Conservation (phyloP, 352 stramenopile species). For the Globisporangium cylindrosporum region DNA sequence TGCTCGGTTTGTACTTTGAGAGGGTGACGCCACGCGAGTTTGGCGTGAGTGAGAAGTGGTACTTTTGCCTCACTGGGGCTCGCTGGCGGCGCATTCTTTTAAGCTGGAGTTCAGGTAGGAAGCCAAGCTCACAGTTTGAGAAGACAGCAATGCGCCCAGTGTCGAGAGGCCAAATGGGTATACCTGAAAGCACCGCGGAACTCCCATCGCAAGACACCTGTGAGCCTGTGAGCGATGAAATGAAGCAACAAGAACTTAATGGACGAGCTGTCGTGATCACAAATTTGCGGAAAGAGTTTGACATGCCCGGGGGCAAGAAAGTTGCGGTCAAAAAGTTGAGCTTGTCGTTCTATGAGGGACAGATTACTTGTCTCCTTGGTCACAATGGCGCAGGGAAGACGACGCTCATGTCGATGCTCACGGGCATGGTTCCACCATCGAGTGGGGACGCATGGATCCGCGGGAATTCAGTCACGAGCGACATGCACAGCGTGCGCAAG, state of each 20-base stretch:
- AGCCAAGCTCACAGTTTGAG: background rate
- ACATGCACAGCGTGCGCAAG: constrained; percentile 88
- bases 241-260: constrained; percentile 51
- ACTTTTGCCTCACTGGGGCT: constrained; percentile 76
- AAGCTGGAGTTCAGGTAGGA: constrained; percentile 32
- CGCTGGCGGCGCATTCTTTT: constrained; percentile 55
- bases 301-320: constrained; percentile 56
- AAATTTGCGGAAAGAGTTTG: constrained; percentile 76
- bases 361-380: constrained; percentile 93
- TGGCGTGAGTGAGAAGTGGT: constrained; percentile 84
- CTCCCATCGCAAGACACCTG: background rate
- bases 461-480: constrained; percentile 47
- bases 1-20: constrained; percentile 89
- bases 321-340: constrained; percentile 85
- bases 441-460: constrained; percentile 54
- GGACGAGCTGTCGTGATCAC: constrained; percentile 58
- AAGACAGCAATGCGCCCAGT: background rate
- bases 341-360: constrained; percentile 90
- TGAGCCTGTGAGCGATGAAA: constrained; percentile 36
- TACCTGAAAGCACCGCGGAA: background rate
- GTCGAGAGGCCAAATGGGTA: background rate
- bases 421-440: constrained; percentile 59
- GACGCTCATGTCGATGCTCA: constrained; percentile 81
- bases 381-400: constrained; percentile 96
- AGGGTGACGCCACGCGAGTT: constrained; percentile 92